Conservation (phyloP, 148 eudicot species). For the Selenicereus undatus region DNA sequence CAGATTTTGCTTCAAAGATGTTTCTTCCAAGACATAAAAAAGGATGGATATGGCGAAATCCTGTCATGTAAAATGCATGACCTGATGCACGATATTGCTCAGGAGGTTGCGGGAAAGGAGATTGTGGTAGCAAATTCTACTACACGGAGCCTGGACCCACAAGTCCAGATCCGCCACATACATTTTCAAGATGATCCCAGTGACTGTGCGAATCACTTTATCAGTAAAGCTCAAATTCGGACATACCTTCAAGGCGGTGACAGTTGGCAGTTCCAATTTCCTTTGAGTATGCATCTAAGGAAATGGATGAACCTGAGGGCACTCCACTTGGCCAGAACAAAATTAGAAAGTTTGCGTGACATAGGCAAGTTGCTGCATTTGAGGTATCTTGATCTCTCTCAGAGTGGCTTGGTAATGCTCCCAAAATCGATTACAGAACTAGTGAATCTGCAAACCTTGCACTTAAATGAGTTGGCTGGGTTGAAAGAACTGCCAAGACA, state of each 20-base stretch:
- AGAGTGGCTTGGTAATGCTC: not conserved
- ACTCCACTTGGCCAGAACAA: not conserved
- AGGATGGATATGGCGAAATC: not conserved
- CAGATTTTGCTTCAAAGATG: not conserved
- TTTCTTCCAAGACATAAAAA: constrained; percentile 16
- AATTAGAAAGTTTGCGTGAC: constrained; percentile 7
- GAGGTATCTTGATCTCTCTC: constrained; percentile 21
- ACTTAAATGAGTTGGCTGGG: not conserved
- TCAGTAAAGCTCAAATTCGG: not conserved
- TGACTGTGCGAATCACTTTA: not conserved
- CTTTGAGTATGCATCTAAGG: not conserved
- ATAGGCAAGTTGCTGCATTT: constrained; percentile 26
- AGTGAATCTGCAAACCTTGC: constrained; percentile 22
- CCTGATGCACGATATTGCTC: constrained; percentile 20
- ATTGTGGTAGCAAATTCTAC: not conserved
- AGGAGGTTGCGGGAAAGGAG: constrained; percentile 9
- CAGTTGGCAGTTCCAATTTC: not conserved
- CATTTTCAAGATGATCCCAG: not conserved
- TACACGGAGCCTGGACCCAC: not conserved
- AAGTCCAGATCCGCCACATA: not conserved
- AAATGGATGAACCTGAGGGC: constrained; percentile 18
- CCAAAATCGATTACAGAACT: constrained; percentile 19
- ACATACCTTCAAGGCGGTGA: not conserved
- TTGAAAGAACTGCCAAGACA: constrained; percentile 19
- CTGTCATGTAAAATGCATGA: constrained; percentile 16